These are phyloP conservation scores for Peronospora tabacina DNA, from an alignment of 352 stramenopile species.

Conservation along the genomic window DNA sequence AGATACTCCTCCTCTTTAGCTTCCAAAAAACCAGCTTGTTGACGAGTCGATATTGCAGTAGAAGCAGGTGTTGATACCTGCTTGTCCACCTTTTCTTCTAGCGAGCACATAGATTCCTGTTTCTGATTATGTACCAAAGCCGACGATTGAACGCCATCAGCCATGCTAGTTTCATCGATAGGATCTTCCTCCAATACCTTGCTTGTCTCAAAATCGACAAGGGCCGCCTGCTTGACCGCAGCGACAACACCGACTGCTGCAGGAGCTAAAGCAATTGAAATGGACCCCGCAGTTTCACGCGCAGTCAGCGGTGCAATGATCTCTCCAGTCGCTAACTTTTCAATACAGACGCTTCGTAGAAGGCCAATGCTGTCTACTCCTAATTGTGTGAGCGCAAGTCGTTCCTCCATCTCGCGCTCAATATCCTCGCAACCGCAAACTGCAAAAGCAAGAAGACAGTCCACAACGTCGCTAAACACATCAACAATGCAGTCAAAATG, in stretches of 20 bases:
- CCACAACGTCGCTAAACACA: conserved; percentile 73
- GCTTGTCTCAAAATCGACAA: conserved; percentile 54
- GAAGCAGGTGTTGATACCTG: conserved; percentile 4
- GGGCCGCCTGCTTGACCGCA: conserved; percentile 32
- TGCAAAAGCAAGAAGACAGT: conserved; percentile 72
- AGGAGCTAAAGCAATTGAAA: conserved; percentile 9
- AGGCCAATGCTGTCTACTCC: conserved; percentile 63
- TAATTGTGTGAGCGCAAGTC: conserved; percentile 52
- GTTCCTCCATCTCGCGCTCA: conserved; percentile 40
- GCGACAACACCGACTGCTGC: conserved; percentile 7
- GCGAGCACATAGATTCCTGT: conserved; percentile 46
- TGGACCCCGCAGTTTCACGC: conserved; percentile 16
- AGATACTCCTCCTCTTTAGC: conserved; percentile 6
- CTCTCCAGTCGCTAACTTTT: conserved; percentile 62
- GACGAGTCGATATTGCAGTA: conserved; percentile 21
- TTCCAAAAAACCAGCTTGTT: conserved; percentile 31
- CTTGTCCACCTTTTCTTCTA: conserved; percentile 54
- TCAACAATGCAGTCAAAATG: conserved; percentile 70
- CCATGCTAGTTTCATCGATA: background rate
- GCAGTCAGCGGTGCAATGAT: conserved; percentile 49
- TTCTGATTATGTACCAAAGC: conserved; percentile 52
- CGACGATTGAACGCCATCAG: conserved; percentile 14
- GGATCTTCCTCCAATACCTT: conserved; percentile 30
- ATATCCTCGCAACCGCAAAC: conserved; percentile 67
- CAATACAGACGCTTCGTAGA: conserved; percentile 57